These are phyloP conservation scores for Kurtzmaniella fragi DNA, from an alignment of 805 yeast genomes.

Conservation along the genomic window DNA sequence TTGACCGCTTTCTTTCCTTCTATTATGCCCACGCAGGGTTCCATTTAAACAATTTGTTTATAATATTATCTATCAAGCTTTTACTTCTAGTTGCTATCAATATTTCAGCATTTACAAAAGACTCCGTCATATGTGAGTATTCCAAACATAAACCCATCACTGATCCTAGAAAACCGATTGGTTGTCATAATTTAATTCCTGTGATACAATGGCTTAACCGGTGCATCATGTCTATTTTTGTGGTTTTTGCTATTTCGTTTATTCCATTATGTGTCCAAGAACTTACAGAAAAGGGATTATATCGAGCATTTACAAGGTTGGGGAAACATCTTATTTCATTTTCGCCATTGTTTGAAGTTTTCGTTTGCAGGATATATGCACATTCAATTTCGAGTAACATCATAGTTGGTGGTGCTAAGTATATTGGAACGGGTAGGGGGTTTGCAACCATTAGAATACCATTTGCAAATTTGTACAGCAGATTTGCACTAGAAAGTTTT, in stretches of 20 bases:
- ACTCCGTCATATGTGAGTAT: conserved; percentile 63
- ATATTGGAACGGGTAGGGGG: conserved; percentile 83
- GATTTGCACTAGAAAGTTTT: conserved; percentile 65
- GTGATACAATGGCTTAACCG: conserved; percentile 79
- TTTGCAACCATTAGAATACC: conserved; percentile 79
- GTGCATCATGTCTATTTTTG: conserved; percentile 74
- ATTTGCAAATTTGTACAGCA: conserved; percentile 65
- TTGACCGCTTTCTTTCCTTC: conserved; percentile 77
- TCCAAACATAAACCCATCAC: conserved; percentile 62
- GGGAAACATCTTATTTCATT: conserved; percentile 62
- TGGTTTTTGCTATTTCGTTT: conserved; percentile 76
- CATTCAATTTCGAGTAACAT: conserved; percentile 66
- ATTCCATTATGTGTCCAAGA: conserved; percentile 77
- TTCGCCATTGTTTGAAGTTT: conserved; percentile 80
- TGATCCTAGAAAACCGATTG: conserved; percentile 59
- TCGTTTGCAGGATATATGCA: conserved; percentile 75
- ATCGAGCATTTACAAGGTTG: conserved; percentile 69
- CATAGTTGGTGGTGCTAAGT: conserved; percentile 82
- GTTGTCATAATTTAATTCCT: conserved; percentile 71
- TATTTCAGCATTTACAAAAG: conserved; percentile 69
- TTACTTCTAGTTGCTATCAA: conserved; percentile 68
- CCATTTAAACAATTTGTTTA: conserved; percentile 76
- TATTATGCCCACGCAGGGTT: conserved; percentile 86
- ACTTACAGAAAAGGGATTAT: conserved; percentile 74
- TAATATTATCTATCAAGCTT: conserved; percentile 68